Base-by-base conservation (phyloP, 106 monocot species). In the Dendrobium officinale region DNA sequence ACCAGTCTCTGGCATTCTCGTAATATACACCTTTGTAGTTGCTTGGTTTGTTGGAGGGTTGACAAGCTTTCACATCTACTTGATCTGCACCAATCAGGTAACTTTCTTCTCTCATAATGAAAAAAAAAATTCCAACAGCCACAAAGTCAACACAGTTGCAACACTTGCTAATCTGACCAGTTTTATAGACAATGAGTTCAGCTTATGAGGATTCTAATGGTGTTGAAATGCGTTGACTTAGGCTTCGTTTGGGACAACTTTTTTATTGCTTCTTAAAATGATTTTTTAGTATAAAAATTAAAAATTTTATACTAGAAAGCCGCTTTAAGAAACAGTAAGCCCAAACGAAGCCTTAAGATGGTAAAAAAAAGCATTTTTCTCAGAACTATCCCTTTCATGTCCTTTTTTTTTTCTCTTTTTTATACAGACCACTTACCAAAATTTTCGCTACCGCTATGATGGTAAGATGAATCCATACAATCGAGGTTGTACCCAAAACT, bases 381-480 rank as follows among this genome's bases (percentile, higher is more conserved):
- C 22, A 61, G 61, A 20, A 22, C 61, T 5, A n/a, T n/a, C 19
- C 22, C 22, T 61, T 61, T 61, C 18, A 54, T 11, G 3, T 74
- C 59, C 15, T 26, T 44, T 42, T 61, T 41, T 6, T 31, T 48
- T 6, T 42, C 1, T 42, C 19, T 42, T 74, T 4, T 43, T 74
- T 74, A 0, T 82, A 81, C 82, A 92, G 92, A 89, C 92, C 10
- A 92, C 92, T 4, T 89, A 92, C 26, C 89, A 92, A 79, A 92
- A 92, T 73, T 92, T 92, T 51, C 87, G 92, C 43, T 92, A 92
- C 73, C 85, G 87, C 37, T 92, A 92, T 45, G 92, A 89, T 78
- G 82, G 82, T 17, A 92, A 87, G 27, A 51, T 64, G 68, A 92
- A 92, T 78, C 92, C 89, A 9, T 88, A 87, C 55, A 88, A 86